Evolutionary conservation across 176 grass and related monocot genomes (phyloP).

Genomic region (Cenchrus fungigraminus): DNA sequence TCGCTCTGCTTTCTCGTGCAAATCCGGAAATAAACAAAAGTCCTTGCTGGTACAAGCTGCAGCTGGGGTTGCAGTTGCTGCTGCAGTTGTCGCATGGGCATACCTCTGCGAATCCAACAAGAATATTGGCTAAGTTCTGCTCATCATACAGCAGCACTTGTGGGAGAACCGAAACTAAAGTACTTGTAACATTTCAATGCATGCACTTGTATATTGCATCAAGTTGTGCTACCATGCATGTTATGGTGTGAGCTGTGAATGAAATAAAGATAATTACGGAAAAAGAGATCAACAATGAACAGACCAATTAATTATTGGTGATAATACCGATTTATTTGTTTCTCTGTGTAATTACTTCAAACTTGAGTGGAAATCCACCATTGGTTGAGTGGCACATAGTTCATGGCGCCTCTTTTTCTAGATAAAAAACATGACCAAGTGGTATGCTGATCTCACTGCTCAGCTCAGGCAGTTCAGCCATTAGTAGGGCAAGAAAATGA

Average conservation of each 20-base stretch:
- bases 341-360: too few species aligned
- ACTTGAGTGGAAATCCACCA: too few species aligned
- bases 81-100: slow-evolving; percentile 40
- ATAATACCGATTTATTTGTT: too few species aligned
- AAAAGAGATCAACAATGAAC: not conserved
- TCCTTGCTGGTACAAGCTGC: slow-evolving; percentile 34
- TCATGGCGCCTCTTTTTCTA: too few species aligned
- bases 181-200: not conserved
- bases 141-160: not conserved
- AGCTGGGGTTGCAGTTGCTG: slow-evolving; percentile 34
- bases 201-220: not conserved
- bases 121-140: slow-evolving; percentile 27
- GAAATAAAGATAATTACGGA: not conserved
- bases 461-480: too few species aligned
- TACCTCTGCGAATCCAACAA: slow-evolving; percentile 45
- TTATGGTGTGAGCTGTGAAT: not conserved
- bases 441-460: too few species aligned
- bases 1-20: not conserved
- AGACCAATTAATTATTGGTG: too few species aligned
- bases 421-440: too few species aligned
- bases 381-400: too few species aligned
- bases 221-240: not conserved
- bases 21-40: not conserved
- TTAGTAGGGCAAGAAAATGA: too few species aligned
- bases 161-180: not conserved